Conservation (phyloP, 192 early-diverging fungal genomes). For the Dissophora globulifera region DNA sequence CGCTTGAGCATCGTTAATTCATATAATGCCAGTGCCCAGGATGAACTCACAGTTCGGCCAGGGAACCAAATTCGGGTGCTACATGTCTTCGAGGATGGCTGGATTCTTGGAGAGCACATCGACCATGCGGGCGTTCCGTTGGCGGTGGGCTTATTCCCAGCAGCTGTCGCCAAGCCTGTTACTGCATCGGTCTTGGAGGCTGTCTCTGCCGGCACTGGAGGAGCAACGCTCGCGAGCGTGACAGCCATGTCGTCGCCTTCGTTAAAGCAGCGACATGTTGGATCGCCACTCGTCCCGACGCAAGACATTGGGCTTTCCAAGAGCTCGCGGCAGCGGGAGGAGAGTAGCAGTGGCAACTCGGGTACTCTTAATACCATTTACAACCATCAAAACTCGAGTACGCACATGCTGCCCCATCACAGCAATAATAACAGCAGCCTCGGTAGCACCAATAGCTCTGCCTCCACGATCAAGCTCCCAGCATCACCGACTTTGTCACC, state of each 20-base stretch:
- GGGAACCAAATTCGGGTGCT: slow-evolving; percentile 45
- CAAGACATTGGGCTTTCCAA: slow-evolving; percentile 37
- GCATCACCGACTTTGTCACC: slow-evolving; percentile 32
- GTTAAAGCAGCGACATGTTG: slow-evolving; percentile 30
- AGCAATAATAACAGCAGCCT: slow-evolving; percentile 23
- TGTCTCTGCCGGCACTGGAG: not conserved
- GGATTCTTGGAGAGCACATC: slow-evolving; percentile 50
- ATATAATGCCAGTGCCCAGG: slow-evolving; percentile 22
- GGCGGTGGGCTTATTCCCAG: slow-evolving; percentile 28
- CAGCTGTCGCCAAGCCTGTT: slow-evolving; percentile 24
- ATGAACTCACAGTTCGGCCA: slow-evolving; percentile 43
- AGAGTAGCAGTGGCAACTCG: slow-evolving; percentile 24
- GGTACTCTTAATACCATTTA: slow-evolving; percentile 43
- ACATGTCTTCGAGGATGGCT: slow-evolving; percentile 49
- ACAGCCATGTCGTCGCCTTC: slow-evolving; percentile 28
- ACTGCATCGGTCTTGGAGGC: slow-evolving; percentile 23
- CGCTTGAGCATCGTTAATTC: slow-evolving; percentile 35
- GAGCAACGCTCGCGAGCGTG: slow-evolving; percentile 3
- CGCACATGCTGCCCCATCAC: slow-evolving; percentile 27
- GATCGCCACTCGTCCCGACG: slow-evolving; percentile 29
- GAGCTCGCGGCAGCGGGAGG: slow-evolving; percentile 20
- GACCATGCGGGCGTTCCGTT: slow-evolving; percentile 30
- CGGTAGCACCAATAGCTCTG: slow-evolving; percentile 16
- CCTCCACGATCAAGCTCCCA: slow-evolving; percentile 40
- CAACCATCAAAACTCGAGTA: slow-evolving; percentile 48